Conservation (phyloP, 352 stramenopile species). For the Globisporangium radiosum region DNA sequence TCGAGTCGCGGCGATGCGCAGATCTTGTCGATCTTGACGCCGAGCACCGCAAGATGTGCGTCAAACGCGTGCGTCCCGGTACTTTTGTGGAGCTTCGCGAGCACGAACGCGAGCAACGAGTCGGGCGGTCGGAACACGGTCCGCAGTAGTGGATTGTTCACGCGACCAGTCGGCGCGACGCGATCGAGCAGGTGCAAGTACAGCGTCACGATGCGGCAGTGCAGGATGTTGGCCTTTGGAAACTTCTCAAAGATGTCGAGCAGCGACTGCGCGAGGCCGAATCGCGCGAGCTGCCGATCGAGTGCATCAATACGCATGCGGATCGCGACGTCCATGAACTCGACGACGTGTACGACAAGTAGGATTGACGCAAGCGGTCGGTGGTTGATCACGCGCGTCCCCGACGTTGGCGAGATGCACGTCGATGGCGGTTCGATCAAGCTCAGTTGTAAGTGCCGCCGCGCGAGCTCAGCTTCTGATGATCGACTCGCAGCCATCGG, state of each 20-base stretch:
- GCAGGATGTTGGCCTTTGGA: conserved; percentile 62
- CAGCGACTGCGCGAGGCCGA: conserved; percentile 52
- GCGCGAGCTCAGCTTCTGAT: conserved; percentile 1
- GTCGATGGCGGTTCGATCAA: conserved; percentile 8
- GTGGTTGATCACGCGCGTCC: conserved; percentile 54
- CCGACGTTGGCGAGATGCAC: conserved; percentile 37
- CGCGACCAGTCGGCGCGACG: conserved; percentile 42
- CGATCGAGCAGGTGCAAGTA: conserved; percentile 66
- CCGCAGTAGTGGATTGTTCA: conserved; percentile 72
- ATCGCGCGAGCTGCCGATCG: conserved; percentile 40
- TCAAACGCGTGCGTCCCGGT: conserved; percentile 50
- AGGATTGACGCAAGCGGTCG: conserved; percentile 53
- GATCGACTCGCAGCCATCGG: not conserved
- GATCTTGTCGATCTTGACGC: conserved; percentile 77
- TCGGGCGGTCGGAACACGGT: conserved; percentile 65
- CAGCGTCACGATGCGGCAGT: conserved; percentile 62
- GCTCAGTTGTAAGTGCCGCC: conserved; percentile 11
- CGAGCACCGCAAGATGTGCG: conserved; percentile 64
- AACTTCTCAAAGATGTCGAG: conserved; percentile 72
- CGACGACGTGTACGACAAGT: conserved; percentile 58
- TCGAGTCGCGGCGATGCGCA: conserved; percentile 64
- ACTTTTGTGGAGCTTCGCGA: conserved; percentile 53
- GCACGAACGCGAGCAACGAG: conserved; percentile 63
- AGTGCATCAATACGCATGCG: conserved; percentile 55
- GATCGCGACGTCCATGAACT: conserved; percentile 56